Conservation (phyloP, 1,139 yeast genomes). For the Suhomyces bokatorum region DNA sequence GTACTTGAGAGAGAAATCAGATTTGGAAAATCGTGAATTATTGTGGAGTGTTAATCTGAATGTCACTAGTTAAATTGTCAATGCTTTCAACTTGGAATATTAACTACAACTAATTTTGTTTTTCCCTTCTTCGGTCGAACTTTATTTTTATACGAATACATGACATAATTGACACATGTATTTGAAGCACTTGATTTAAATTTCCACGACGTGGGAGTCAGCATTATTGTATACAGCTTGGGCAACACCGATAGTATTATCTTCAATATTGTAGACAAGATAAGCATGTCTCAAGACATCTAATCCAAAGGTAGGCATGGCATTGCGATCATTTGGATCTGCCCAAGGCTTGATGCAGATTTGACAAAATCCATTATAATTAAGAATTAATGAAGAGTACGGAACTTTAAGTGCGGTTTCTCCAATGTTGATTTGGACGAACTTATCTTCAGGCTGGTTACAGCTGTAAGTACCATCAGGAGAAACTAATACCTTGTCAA, state of each 20-base stretch:
- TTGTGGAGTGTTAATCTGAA: too few relatives aligned
- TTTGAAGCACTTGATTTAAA: background rate
- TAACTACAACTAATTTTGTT: too few relatives aligned
- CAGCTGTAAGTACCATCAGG: background rate
- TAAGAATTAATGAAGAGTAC: background rate
- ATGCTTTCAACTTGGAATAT: too few relatives aligned
- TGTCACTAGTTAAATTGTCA: too few relatives aligned
- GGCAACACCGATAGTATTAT: conserved; percentile 21
- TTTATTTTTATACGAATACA: too few relatives aligned
- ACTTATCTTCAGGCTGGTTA: conserved; percentile 2
- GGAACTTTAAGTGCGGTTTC: conserved; percentile 4
- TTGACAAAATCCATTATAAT: background rate
- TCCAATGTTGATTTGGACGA: conserved; percentile 1
- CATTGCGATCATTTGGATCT: background rate
- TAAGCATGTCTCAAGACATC: conserved; percentile 24
- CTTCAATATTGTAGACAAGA: conserved; percentile 24
- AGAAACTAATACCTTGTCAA: background rate
- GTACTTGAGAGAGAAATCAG: too few relatives aligned
- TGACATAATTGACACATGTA: too few relatives aligned
- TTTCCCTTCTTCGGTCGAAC: too few relatives aligned
- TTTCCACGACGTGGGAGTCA: conserved; percentile 12
- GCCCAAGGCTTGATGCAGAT: background rate
- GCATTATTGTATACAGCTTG: conserved; percentile 16
- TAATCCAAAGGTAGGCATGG: conserved; percentile 17
- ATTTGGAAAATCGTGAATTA: too few relatives aligned